phyloP scores from a whole-genome alignment of 768 basidiomycete genomes.

The Rossbeevera mucosa region DNA sequence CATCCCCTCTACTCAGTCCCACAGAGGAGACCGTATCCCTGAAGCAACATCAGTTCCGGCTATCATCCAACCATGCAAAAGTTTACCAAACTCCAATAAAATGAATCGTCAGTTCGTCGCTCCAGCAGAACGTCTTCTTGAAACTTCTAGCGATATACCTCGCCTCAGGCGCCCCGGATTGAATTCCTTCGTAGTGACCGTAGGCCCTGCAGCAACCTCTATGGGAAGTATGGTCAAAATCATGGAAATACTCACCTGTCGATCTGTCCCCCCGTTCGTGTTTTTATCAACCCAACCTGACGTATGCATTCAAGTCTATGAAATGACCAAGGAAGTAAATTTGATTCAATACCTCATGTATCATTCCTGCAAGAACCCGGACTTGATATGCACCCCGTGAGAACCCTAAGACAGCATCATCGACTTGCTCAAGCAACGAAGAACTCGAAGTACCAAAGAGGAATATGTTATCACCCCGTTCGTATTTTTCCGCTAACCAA shows the following conservation, averaged over 20 bases:
- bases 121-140: neutral
- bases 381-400: neutral
- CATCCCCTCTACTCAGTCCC: neutral
- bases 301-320: neutral
- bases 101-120: neutral
- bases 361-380: neutral
- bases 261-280: neutral
- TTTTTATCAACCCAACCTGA: neutral
- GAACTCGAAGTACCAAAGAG: neutral
- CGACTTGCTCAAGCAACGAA: neutral
- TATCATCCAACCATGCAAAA: neutral
- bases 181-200: neutral
- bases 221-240: neutral
- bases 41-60: neutral
- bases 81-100: neutral
- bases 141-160: neutral
- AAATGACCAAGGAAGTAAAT: neutral
- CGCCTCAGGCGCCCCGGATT: neutral
- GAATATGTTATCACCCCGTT: neutral
- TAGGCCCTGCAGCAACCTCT: neutral
- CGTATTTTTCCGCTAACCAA: neutral
- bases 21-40: neutral
- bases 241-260: neutral
- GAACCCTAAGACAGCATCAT: neutral
- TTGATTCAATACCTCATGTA: neutral